Base-by-base conservation (phyloP, 2,329 filamentous ascomycete species). In the Septoria linicola region DNA sequence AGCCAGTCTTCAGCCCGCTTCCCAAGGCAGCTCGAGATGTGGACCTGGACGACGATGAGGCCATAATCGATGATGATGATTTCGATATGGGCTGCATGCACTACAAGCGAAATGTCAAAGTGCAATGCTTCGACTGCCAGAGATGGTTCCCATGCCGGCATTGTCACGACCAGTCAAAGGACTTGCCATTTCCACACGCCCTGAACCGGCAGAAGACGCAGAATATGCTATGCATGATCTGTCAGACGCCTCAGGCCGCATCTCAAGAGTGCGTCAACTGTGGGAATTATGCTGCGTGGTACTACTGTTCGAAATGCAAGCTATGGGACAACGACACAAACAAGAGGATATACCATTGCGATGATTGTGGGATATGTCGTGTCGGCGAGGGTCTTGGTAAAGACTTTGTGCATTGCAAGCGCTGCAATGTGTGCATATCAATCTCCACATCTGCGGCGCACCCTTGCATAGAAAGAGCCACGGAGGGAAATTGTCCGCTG, bases 351-450 rank as follows among this genome's bases (percentile, higher is more conserved):
- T 99, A 99, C 67, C 93, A 99, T 68, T 99, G 93, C 70, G 81
- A 84, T 64, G 93, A 97, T 65, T 99, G 93, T 70, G 93, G 93
- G 3, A 96, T 99, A 55, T 99, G 93, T 68, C 82, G 93, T 52
- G 85, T 91, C 51, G 93, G 93, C 1, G 82, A 89, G 68, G 93
- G 93, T 1, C 75, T 99, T 23, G 92, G 93, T 3, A 97, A 96
- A 67, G 93, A 99, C 68, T 99, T 95, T 68, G 91, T 95, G 65
- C 93, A 99, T 71, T 99, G 93, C 86, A 95, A 96, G 85, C 91
- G 84, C 62, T 99, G 93, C 72, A 89, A 89, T 63, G 90, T 95
- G 20, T 99, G 93, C 73, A 93, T 97, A 64, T 87, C 89, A 6
- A 96, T 96, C 59, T 84, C 86, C 2, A 89, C 90, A 51, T 85